phyloP scores from a whole-genome alignment of 1,139 yeast species.

The Blastobotrys serpentis region DNA sequence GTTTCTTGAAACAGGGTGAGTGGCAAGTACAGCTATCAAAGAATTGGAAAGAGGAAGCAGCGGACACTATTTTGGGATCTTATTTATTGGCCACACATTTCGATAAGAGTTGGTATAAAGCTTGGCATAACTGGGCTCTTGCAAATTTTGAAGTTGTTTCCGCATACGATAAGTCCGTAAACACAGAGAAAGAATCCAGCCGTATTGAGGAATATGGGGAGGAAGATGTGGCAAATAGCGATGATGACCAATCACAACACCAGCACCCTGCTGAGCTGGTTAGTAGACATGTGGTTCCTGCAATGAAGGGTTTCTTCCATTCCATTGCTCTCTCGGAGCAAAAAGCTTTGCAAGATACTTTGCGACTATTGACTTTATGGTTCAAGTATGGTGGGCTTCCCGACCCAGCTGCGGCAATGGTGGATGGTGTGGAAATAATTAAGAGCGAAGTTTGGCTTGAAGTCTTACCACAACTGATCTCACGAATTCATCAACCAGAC shows the following conservation, averaged over 20 bases:
- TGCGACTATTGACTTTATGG: slow-evolving; percentile 89
- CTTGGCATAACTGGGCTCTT: slow-evolving; percentile 99
- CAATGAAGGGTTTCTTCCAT: slow-evolving; percentile 92
- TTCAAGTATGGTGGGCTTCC: slow-evolving; percentile 91
- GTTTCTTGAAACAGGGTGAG: slow-evolving; percentile 96
- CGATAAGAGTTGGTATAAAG: slow-evolving; percentile 92
- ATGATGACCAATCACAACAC: not conserved
- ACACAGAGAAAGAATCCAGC: slow-evolving; percentile 16
- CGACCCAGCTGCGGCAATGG: slow-evolving; percentile 88
- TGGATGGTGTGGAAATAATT: slow-evolving; percentile 87
- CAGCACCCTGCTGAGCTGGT: slow-evolving; percentile 37
- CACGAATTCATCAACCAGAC: slow-evolving; percentile 95
- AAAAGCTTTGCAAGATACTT: slow-evolving; percentile 87
- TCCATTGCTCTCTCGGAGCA: slow-evolving; percentile 86
- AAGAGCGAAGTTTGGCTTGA: slow-evolving; percentile 93
- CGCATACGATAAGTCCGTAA: slow-evolving; percentile 41
- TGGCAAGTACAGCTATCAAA: slow-evolving; percentile 87
- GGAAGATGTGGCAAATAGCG: slow-evolving; percentile 9
- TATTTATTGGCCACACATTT: slow-evolving; percentile 92
- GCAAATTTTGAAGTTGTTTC: slow-evolving; percentile 96
- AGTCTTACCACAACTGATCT: slow-evolving; percentile 91
- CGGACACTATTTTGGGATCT: slow-evolving; percentile 81
- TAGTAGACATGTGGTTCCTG: slow-evolving; percentile 88
- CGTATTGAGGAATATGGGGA: slow-evolving; percentile 3
- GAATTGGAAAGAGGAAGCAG: slow-evolving; percentile 73